Percentiles rank a stretch among this genome's conserved stretches.
Conservation (phyloP, 2,329 filamentous ascomycete genomes). For the Epichloe gansuensis region DNA sequence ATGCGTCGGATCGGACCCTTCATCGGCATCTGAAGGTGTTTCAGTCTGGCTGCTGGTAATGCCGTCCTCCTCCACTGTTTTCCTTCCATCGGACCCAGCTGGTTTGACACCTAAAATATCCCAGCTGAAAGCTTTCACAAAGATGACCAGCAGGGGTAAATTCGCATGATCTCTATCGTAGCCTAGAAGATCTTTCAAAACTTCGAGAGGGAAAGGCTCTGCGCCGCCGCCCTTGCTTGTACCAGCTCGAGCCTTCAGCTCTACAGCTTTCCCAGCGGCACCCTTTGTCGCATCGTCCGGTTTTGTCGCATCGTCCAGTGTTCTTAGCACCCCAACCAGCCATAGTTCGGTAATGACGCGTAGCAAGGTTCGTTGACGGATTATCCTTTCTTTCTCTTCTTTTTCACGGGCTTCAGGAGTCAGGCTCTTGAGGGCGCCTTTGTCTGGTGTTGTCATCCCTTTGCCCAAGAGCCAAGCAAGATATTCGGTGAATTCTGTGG, state of each 20-base stretch:
- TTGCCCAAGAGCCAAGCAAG: conserved; percentile 87
- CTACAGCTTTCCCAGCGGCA: conserved; percentile 48
- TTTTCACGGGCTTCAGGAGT: conserved; percentile 74
- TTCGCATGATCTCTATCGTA: conserved; percentile 90
- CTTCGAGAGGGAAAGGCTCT: conserved; percentile 91
- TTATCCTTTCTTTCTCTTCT: conserved; percentile 87
- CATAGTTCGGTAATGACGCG: conserved; percentile 91
- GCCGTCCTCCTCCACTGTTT: conserved; percentile 71
- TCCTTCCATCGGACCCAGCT: conserved; percentile 62
- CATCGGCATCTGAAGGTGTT: conserved; percentile 32
- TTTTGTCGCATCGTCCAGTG: conserved; percentile 53
- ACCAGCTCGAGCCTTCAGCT: conserved; percentile 40
- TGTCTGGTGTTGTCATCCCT: conserved; percentile 83
- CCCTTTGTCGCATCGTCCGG: conserved; percentile 52
- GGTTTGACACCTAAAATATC: conserved; percentile 76
- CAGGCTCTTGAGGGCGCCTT: conserved; percentile 64
- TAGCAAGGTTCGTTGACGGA: conserved; percentile 72
- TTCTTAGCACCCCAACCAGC: conserved; percentile 80
- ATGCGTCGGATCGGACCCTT: conserved; percentile 28
- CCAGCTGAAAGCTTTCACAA: conserved; percentile 94
- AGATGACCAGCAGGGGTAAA: conserved; percentile 79
- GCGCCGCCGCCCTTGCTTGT: conserved; percentile 49
- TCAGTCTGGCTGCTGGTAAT: conserved; percentile 36
- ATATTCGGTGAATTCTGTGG: conserved; percentile 78
- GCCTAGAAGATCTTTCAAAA: conserved; percentile 90